Conservation (phyloP, 2,329 filamentous ascomycete species). For the Fusarium anguioides region DNA sequence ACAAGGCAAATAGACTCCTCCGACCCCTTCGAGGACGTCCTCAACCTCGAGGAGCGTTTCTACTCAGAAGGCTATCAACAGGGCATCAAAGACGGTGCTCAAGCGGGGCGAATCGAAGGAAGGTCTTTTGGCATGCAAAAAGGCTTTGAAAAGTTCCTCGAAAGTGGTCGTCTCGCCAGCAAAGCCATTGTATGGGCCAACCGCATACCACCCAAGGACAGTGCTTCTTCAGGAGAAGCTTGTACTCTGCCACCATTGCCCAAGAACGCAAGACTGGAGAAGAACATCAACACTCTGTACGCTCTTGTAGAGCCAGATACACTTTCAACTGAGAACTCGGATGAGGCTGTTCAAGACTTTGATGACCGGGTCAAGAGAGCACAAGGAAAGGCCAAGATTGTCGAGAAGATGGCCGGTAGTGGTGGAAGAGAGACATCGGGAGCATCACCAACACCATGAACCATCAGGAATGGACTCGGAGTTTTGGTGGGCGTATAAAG, state of each 20-base stretch:
- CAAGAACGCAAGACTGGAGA: conserved; percentile 74
- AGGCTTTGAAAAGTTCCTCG: conserved; percentile 91
- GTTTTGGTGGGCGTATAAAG: conserved; percentile 10
- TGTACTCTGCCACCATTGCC: conserved; percentile 57
- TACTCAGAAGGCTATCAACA: conserved; percentile 84
- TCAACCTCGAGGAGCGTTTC: conserved; percentile 74
- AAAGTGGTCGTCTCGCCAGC: conserved; percentile 82
- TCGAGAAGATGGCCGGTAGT: conserved; percentile 73
- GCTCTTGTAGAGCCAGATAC: conserved; percentile 83
- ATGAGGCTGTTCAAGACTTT: conserved; percentile 90
- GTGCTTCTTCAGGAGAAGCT: not conserved
- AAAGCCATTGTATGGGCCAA: conserved; percentile 86
- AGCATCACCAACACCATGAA: conserved; percentile 8
- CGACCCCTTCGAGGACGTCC: conserved; percentile 67
- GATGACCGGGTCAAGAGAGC: conserved; percentile 89
- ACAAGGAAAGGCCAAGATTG: conserved; percentile 83
- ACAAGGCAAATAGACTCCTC: conserved; percentile 44
- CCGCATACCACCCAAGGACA: conserved; percentile 59
- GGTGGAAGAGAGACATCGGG: conserved; percentile 32
- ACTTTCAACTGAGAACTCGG: conserved; percentile 82
- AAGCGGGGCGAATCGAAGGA: conserved; percentile 86
- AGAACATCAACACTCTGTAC: conserved; percentile 80
- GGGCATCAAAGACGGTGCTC: conserved; percentile 79
- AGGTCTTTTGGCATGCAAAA: conserved; percentile 91
- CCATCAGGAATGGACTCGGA: not conserved